Base-by-base conservation (phyloP, 2,329 filamentous ascomycete genomes). In the Clarireedia monteithiana region DNA sequence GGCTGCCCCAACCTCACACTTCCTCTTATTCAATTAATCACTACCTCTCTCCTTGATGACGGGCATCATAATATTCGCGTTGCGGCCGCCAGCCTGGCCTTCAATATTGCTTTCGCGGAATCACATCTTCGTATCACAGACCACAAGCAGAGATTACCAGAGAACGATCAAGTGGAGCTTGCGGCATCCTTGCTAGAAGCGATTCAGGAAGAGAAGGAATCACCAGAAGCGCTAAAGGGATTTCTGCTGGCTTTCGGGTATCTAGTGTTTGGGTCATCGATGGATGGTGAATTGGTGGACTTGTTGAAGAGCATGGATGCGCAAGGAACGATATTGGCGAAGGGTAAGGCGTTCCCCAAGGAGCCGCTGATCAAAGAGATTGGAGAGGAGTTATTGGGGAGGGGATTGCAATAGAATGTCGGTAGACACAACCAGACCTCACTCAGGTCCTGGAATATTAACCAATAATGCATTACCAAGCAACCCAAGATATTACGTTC, bases 101-200 rank as follows among this genome's bases (percentile, higher is more conserved):
- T 91, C 74, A 96, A 97, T 63, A 72, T 97, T 0, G 80, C 89
- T 0, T 75, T 84, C 0, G 79, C 84, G 2, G 88, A 91, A 64
- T 86, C 86, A 64, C 81, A 81, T 48, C 74, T 80, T 26, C 80
- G 88, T 20, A 75, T 80, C 39, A 77, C 82, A 27, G 77, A 80
- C 12, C 72, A 78, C 0, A 72, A 74, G 5, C 81, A 86, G 48
- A 74, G 73, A 0, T 70, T 96, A 3, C 75, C 82, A 0, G 86
- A 89, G 39, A 80, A 78, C 2, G 84, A 88, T 57, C 86, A 94
- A 66, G 81, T 95, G 1, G 91, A 96, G 70, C 74, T 97, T 5
- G 83, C 87, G 0, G 91, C 91, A 0, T 87, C 88, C 0, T 73
- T 94, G 6, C 73, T 96, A 1, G 91, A 96, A 70, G 86, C 88